Evolutionary conservation across 495 filamentous ascomycete species (phyloP), one percentile per base, ranked within the genome.

Genomic region (Xylaria telfairii): DNA sequence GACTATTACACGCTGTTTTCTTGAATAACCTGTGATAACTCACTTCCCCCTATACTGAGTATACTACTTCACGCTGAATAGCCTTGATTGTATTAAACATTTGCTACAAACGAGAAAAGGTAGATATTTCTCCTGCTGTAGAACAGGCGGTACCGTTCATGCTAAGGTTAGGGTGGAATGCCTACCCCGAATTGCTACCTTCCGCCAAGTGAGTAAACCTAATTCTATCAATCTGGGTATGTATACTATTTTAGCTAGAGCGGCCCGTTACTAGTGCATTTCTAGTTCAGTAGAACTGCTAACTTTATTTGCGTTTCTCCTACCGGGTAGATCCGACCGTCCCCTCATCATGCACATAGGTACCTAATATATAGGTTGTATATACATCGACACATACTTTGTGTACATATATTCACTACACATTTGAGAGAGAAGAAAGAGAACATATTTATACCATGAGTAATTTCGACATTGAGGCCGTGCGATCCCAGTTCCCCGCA

Each of bases 401-500:
- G n/a, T n/a, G n/a, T n/a, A n/a, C 19, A 65, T 15, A 24, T n/a
- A 32, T 9, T 12, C 0, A 1, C 12, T 30, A 32, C 30, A 26
- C 41, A 13, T 46, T 9, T 47, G 17, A 7, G 2, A 46, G 30
- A 64, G 7, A 21, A 10, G 8, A 37, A 17, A 59, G 21, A 2
- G 37, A 32, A 4, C n/a, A 5, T 37, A 37, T 24, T 12, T 19
- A 37, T 19, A 65, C 26, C 26, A 76, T 78, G 74, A 56, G 63
- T 47, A 42, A 66, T 42, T 71, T 92, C 76, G 80, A 89, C 72
- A 80, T 93, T 49, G 73, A 82, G 9, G 74, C 77, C 17, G 87
- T 86, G n/a, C 87, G 87, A 60, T 78, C 84, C 59, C 80, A 83
- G 30, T 93, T 94, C 84, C 90, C 91, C 61, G 90, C 91, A 19